Base-by-base conservation (phyloP, 1,284 basidiomycete genomes). In the Heterobasidion occidentale region DNA sequence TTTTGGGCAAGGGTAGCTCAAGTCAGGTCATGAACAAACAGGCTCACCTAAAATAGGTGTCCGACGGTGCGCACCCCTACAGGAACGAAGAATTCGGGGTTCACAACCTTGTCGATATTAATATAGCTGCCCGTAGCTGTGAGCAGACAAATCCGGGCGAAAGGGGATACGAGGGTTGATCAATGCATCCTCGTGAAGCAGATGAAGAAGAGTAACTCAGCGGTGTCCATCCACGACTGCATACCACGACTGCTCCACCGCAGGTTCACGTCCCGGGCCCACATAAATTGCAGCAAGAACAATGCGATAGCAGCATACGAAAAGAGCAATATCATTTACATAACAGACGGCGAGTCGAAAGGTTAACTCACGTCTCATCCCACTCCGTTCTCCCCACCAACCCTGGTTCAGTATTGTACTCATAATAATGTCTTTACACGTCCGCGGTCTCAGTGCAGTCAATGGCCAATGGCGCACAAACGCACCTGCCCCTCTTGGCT, bases 401-500 rank as follows among this genome's bases (percentile, higher is more conserved):
- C 19, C 46, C 46, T 12, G 27, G 27, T 33, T 19, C n/a, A 48
- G 27, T 48, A 48, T 33, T 17, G 46, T 48, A 17, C 46, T 33
- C 46, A 48, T 11, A 48, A 48, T 11, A 17, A 11, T 19, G 27
- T 48, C 46, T 48, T 17, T 19, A 17, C 17, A 48, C 46, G 27
- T 14, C n/a, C 19, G 27, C 17, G 7, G 19, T 11, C 19, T 17
- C 33, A 27, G 35, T 36, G 50, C 19, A 38, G 17, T 38, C 33
- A 38, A 51, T 17, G 50, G 33, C 35, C 50, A 38, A 51, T 51
- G 35, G 35, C 36, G 36, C 59, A 51, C 46, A 51, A 69, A 72
- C 72, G 73, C 71, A 72, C 71, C 71, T 74, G 67, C 71, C 71
- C 63, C 65, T 54, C 63, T 59, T 35, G 9, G 33, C 56, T 59